Conservation (phyloP, 2,329 filamentous ascomycete genomes). For the Verruconis gallopava region DNA sequence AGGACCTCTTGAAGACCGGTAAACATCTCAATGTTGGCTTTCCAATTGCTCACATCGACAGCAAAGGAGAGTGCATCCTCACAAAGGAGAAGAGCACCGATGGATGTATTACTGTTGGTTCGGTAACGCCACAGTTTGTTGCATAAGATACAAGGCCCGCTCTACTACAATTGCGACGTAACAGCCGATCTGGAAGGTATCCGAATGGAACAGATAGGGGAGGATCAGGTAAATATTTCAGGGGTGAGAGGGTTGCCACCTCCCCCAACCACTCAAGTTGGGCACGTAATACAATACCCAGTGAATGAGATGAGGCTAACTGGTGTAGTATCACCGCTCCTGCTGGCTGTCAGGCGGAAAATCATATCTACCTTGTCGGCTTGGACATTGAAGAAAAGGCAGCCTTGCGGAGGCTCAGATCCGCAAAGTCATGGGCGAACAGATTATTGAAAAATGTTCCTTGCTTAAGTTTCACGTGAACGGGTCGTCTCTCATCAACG, state of each 20-base stretch:
- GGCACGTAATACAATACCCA: slow-evolving; percentile 16
- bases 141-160: slow-evolving; percentile 28
- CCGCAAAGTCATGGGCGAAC: slow-evolving; percentile 11
- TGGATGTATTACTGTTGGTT: slow-evolving; percentile 18
- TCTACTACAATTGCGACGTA: slow-evolving; percentile 24
- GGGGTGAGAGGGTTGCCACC: slow-evolving; percentile 6
- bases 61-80: neutral
- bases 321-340: slow-evolving; percentile 30
- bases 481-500: slow-evolving; percentile 5
- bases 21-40: slow-evolving; percentile 26
- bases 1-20: too few species aligned
- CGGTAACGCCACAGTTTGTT: slow-evolving; percentile 20
- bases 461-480: slow-evolving; percentile 11
- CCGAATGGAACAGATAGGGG: slow-evolving; percentile 8
- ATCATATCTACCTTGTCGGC: slow-evolving; percentile 15
- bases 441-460: slow-evolving; percentile 8
- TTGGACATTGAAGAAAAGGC: slow-evolving; percentile 19
- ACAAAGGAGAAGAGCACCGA: slow-evolving; percentile 16
- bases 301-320: too few species aligned
- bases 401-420: slow-evolving; percentile 17
- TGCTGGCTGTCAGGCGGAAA: slow-evolving; percentile 13
- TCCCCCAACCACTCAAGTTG: slow-evolving; percentile 12
- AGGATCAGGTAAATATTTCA: slow-evolving; percentile 5
- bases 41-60: slow-evolving; percentile 32
- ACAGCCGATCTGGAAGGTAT: slow-evolving; percentile 18